Evolutionary conservation across 345 rosid species (phyloP).

Genomic region (Salix udensis): DNA sequence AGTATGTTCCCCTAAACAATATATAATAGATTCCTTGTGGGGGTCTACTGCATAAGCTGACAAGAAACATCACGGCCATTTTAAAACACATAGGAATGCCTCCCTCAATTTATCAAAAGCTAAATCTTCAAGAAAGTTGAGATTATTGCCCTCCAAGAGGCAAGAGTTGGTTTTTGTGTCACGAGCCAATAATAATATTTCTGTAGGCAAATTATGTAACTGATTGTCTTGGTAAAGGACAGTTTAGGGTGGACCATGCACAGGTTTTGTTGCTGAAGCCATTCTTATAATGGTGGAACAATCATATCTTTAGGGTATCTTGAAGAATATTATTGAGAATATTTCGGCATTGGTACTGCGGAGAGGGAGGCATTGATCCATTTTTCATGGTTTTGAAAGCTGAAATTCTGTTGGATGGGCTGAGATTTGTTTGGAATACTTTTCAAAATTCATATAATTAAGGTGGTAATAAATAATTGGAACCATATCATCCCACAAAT

Average conservation of each 20-base stretch:
- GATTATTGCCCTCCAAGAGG: constrained; percentile 33
- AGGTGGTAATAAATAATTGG: background rate
- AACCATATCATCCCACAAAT: background rate
- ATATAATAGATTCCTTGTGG: constrained; percentile 19
- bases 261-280: background rate
- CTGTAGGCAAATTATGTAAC: constrained; percentile 20
- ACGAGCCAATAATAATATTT: constrained; percentile 29
- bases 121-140: constrained; percentile 11
- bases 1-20: background rate
- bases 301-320: background rate
- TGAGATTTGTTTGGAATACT: background rate
- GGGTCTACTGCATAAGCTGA: constrained; percentile 21
- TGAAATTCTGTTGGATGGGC: too few species aligned
- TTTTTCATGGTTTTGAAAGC: too few species aligned
- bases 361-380: too few species aligned
- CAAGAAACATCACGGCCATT: constrained; percentile 23
- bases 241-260: constrained; percentile 11
- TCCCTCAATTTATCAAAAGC: constrained; percentile 15
- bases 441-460: background rate
- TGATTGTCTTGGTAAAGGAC: background rate
- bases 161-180: constrained; percentile 50
- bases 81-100: constrained; percentile 11
- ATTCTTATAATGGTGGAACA: background rate
- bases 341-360: background rate
- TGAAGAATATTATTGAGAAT: background rate